Evolutionary conservation across 1,139 yeast species (phyloP).

Genomic region (Williopsis jadinii): DNA sequence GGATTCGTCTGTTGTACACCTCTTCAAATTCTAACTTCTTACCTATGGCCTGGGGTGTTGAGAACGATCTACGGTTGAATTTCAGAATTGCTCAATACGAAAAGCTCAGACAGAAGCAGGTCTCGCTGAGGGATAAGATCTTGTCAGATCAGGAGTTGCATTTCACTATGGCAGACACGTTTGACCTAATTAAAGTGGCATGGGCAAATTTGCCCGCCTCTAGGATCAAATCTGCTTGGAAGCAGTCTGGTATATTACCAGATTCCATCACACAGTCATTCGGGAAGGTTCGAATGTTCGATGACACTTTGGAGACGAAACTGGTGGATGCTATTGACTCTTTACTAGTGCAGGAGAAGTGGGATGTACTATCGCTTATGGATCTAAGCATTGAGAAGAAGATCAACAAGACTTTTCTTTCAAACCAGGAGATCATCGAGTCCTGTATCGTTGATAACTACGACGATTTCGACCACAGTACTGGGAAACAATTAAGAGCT

Average conservation of each 20-base stretch:
- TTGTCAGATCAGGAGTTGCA: slow-evolving; percentile 30
- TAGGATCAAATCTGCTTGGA: slow-evolving; percentile 48
- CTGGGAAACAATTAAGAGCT: slow-evolving; percentile 15
- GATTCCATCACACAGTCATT: slow-evolving; percentile 19
- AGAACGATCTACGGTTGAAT: slow-evolving; percentile 53
- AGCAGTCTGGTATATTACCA: slow-evolving; percentile 34
- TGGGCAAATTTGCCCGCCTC: slow-evolving; percentile 47
- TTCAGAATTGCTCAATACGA: slow-evolving; percentile 56
- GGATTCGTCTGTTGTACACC: slow-evolving; percentile 39
- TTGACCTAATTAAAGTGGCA: slow-evolving; percentile 49
- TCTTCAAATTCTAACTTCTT: slow-evolving; percentile 34
- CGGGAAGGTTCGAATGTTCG: slow-evolving; percentile 23
- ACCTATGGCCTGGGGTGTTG: slow-evolving; percentile 61
- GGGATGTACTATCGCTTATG: slow-evolving; percentile 51
- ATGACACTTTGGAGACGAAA: slow-evolving; percentile 29
- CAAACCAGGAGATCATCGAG: slow-evolving; percentile 59
- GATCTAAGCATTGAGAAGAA: slow-evolving; percentile 55
- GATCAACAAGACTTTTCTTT: slow-evolving; percentile 45
- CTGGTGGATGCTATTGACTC: slow-evolving; percentile 37
- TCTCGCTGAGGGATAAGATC: slow-evolving; percentile 1
- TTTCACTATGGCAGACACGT: slow-evolving; percentile 46
- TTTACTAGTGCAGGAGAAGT: slow-evolving; percentile 44
- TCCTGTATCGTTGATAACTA: slow-evolving; percentile 49
- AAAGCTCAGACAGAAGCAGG: slow-evolving; percentile 36
- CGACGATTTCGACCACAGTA: slow-evolving; percentile 22